These are phyloP conservation scores for Leccinellum luteum DNA, from an alignment of 768 basidiomycete species.

Conservation along the genomic window DNA sequence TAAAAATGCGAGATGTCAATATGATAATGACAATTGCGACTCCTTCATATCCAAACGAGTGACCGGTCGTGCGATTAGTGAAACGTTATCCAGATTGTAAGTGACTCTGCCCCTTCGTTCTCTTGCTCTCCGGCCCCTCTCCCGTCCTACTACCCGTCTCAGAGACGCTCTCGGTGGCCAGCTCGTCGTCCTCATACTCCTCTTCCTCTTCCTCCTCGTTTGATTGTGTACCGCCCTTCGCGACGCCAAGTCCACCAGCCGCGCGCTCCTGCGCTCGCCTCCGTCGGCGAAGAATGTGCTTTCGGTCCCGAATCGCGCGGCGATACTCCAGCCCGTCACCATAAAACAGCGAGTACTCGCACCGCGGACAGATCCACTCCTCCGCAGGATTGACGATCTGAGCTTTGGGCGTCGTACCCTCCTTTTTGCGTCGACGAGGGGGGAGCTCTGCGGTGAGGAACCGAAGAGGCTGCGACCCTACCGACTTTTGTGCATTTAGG, in stretches of 20 bases:
- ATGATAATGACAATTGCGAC: constrained; percentile 23
- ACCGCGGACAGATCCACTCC: constrained; percentile 93
- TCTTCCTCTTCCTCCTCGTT: constrained; percentile 24
- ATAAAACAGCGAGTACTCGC: constrained; percentile 91
- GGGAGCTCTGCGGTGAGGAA: constrained; percentile 72
- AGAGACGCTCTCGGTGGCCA: neutral
- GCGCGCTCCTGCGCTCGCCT: constrained; percentile 70
- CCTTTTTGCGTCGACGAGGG: constrained; percentile 37
- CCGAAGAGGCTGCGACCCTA: constrained; percentile 60
- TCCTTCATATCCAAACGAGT: constrained; percentile 20
- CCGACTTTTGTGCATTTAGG: constrained; percentile 43
- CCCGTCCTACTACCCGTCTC: constrained; percentile 11
- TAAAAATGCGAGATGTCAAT: constrained; percentile 27
- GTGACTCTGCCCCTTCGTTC: constrained; percentile 15
- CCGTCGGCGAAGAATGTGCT: constrained; percentile 72
- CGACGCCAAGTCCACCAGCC: constrained; percentile 33
- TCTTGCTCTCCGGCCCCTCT: constrained; percentile 15
- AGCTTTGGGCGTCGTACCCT: constrained; percentile 25
- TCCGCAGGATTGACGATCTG: constrained; percentile 60
- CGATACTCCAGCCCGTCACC: constrained; percentile 72
- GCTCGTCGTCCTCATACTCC: constrained; percentile 13
- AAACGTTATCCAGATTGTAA: constrained; percentile 24
- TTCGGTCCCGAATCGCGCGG: constrained; percentile 64
- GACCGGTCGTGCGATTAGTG: constrained; percentile 6
- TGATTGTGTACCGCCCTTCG: constrained; percentile 20